A percentile compares a stretch with the other conserved stretches of the same genome.
Conservation (phyloP, 2,329 filamentous ascomycete species). For the Neonectria neomacrospora region DNA sequence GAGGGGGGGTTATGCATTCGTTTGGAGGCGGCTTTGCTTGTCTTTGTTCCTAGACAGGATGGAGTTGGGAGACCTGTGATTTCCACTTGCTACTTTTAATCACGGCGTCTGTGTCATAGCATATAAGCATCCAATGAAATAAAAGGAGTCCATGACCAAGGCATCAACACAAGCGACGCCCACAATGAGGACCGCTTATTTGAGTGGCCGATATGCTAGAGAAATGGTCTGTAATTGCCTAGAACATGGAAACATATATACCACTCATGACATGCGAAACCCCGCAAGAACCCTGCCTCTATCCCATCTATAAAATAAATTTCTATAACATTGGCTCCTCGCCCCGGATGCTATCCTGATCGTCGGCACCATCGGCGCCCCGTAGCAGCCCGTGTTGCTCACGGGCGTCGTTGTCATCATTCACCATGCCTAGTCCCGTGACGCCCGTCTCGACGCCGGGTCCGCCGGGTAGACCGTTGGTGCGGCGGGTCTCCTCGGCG, state of each 20-base stretch:
- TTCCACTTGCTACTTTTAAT: conserved; percentile 1
- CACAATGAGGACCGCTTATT: too few relatives aligned
- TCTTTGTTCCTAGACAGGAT: not conserved
- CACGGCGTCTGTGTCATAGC: conserved; percentile 10
- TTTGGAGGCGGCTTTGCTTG: not conserved
- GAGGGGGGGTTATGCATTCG: not conserved
- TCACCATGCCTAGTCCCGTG: conserved; percentile 44
- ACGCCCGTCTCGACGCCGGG: conserved; percentile 48
- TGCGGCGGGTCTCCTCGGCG: conserved; percentile 69
- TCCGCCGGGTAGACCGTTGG: conserved; percentile 42
- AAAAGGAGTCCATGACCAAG: conserved; percentile 5
- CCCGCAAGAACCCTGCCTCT: conserved; percentile 10
- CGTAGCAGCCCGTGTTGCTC: conserved; percentile 58
- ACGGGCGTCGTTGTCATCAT: conserved; percentile 50
- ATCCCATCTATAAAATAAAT: conserved; percentile 17
- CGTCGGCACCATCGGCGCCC: conserved; percentile 49
- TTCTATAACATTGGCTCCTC: conserved; percentile 43
- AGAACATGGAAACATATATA: conserved; percentile 3
- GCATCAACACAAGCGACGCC: not conserved
- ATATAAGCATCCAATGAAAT: conserved; percentile 6
- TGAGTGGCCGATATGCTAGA: not conserved
- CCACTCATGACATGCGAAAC: conserved; percentile 8
- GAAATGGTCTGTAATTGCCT: not conserved
- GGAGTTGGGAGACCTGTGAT: conserved; percentile 1
- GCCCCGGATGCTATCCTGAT: conserved; percentile 45